Percentiles rank a stretch among this genome's conserved stretches.
These are phyloP conservation scores for Suhomyces wounanorum DNA, from an alignment of 1,139 yeast species.

Conservation along the genomic window DNA sequence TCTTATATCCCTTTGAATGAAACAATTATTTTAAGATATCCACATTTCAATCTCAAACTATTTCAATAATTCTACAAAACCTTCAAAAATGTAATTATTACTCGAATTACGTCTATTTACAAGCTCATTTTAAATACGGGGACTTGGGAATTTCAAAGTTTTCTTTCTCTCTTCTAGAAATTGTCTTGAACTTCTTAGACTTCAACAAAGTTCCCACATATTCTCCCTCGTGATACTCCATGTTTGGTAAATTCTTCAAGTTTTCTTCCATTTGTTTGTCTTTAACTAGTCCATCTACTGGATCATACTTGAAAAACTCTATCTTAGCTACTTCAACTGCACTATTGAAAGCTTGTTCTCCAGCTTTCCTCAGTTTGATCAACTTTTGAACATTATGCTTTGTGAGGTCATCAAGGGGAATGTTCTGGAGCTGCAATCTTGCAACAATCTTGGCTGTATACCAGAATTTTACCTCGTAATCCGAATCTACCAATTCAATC, in stretches of 20 bases:
- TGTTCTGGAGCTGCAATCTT: constrained; percentile 66
- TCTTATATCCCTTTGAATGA: too few relatives aligned
- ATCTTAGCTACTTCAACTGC: constrained; percentile 68
- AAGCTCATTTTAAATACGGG: constrained; percentile 32
- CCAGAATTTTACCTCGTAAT: constrained; percentile 76
- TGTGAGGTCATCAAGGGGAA: constrained; percentile 64
- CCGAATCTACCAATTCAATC: constrained; percentile 78
- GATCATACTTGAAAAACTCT: constrained; percentile 26
- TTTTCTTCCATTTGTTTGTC: constrained; percentile 29
- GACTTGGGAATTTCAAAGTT: constrained; percentile 35
- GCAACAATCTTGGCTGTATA: constrained; percentile 80
- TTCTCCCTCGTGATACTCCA: constrained; percentile 31
- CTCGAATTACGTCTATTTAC: constrained; percentile 5
- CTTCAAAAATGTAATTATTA: neutral
- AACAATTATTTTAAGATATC: too few relatives aligned
- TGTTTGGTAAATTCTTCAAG: constrained; percentile 37
- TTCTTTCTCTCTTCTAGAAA: constrained; percentile 30
- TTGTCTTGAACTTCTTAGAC: constrained; percentile 41
- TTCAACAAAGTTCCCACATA: constrained; percentile 28
- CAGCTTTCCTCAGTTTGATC: constrained; percentile 47
- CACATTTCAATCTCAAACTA: too few relatives aligned
- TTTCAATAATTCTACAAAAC: neutral
- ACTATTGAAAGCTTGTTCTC: constrained; percentile 53
- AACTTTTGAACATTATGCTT: constrained; percentile 57
- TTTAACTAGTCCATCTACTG: constrained; percentile 28